phyloP scores from a whole-genome alignment of 495 filamentous ascomycete species.

The Filosporella fistucella region DNA sequence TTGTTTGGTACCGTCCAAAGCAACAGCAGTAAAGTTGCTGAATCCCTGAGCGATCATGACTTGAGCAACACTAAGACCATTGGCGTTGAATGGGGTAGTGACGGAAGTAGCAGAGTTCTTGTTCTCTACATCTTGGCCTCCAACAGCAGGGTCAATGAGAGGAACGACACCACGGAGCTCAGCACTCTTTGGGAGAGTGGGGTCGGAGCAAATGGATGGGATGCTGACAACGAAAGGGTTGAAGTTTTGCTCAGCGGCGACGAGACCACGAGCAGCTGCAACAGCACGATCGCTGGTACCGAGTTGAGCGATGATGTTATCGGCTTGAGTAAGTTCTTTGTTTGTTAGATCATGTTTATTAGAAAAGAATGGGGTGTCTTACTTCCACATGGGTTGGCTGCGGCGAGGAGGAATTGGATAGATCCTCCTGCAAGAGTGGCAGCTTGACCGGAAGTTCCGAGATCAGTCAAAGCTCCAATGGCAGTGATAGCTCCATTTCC shows the following conservation, averaged over 20 bases:
- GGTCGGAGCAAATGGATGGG: slow-evolving; percentile 54
- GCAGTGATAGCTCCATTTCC: slow-evolving; percentile 18
- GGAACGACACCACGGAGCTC: slow-evolving; percentile 57
- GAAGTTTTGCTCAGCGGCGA: slow-evolving; percentile 66
- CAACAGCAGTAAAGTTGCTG: slow-evolving; percentile 44
- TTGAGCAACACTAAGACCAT: slow-evolving; percentile 51
- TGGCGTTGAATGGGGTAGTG: slow-evolving; percentile 44
- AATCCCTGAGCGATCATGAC: slow-evolving; percentile 48
- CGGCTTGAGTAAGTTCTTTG: slow-evolving; percentile 35
- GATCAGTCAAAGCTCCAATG: slow-evolving; percentile 2
- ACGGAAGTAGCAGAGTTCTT: slow-evolving; percentile 46
- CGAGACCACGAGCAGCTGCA: slow-evolving; percentile 50
- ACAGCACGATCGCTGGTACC: slow-evolving; percentile 46
- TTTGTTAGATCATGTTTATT: background rate
- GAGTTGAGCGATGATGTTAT: slow-evolving; percentile 52
- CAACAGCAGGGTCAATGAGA: slow-evolving; percentile 52
- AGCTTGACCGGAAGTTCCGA: slow-evolving; percentile 18
- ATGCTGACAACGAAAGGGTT: slow-evolving; percentile 53
- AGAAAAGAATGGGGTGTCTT: background rate
- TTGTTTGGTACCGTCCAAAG: slow-evolving; percentile 12
- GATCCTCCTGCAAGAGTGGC: slow-evolving; percentile 20
- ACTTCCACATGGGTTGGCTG: slow-evolving; percentile 25
- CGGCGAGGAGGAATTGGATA: slow-evolving; percentile 18
- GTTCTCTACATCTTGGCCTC: slow-evolving; percentile 46
- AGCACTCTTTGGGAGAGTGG: slow-evolving; percentile 49